phyloP scores from a whole-genome alignment of 352 stramenopile species.

The Globisporangium cederbergense region DNA sequence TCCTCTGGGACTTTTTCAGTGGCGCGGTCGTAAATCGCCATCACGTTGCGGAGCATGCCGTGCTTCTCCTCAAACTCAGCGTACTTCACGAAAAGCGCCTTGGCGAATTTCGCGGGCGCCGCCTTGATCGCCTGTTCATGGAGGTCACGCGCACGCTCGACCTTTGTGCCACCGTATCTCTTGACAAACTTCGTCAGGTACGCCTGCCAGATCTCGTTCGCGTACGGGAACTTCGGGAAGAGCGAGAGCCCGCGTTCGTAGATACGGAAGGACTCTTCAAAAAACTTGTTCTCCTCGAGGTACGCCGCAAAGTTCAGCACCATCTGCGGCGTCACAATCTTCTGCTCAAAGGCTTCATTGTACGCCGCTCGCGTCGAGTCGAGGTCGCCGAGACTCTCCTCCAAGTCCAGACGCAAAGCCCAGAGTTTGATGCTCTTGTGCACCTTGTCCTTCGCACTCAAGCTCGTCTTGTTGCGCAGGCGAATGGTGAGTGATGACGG shows the following conservation, averaged over 20 bases:
- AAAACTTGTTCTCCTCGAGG: conserved; percentile 97
- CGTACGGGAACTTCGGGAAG: conserved; percentile 93
- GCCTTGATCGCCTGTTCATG: conserved; percentile 93
- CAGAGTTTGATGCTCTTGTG: conserved; percentile 93
- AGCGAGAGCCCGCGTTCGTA: conserved; percentile 88
- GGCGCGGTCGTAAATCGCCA: conserved; percentile 95
- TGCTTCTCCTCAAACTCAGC: conserved; percentile 96
- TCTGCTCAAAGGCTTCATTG: conserved; percentile 93
- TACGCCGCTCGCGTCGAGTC: conserved; percentile 95
- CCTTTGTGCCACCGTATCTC: conserved; percentile 94
- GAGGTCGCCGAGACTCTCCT: conserved; percentile 97
- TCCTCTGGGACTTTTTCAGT: conserved; percentile 81
- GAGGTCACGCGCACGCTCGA: conserved; percentile 96
- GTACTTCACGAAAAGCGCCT: conserved; percentile 79
- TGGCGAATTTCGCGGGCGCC: conserved; percentile 87
- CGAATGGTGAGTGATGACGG: conserved; percentile 45
- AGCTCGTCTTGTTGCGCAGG: conserved; percentile 46
- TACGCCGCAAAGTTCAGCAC: conserved; percentile 97
- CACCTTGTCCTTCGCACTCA: conserved; percentile 77
- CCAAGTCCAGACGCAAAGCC: conserved; percentile 96
- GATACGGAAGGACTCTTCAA: conserved; percentile 93
- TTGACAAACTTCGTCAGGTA: conserved; percentile 96
- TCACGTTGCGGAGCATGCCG: conserved; percentile 94
- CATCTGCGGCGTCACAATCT: conserved; percentile 96
- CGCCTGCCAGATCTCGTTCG: conserved; percentile 92